Evolutionary conservation across 1,284 basidiomycete genomes (phyloP).

Genomic region (Moesziomyces antarcticus): DNA sequence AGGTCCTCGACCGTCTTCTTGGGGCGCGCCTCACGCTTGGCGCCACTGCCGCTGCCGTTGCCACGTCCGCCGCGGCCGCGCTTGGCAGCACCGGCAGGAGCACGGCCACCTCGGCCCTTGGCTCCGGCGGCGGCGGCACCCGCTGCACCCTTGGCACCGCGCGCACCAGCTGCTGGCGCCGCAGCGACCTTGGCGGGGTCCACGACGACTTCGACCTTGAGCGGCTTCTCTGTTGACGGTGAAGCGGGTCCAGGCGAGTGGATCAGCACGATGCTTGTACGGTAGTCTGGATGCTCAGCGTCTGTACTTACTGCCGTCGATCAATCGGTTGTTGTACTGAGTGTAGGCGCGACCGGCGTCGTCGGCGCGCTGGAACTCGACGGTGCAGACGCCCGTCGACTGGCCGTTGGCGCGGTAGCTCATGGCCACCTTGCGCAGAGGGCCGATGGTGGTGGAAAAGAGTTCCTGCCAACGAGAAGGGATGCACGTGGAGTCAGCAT

Average conservation of each 20-base stretch:
- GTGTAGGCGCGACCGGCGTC: constrained; percentile 91
- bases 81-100: constrained; percentile 29
- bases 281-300: neutral
- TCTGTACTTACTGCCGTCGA: constrained; percentile 88
- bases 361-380: constrained; percentile 86
- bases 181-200: constrained; percentile 77
- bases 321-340: constrained; percentile 97
- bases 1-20: constrained; percentile 73
- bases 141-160: constrained; percentile 28
- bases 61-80: constrained; percentile 72
- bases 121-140: constrained; percentile 32
- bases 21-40: constrained; percentile 68
- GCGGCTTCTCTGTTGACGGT: constrained; percentile 76
- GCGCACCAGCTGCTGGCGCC: constrained; percentile 26
- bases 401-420: constrained; percentile 86
- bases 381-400: constrained; percentile 88
- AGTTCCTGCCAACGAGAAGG: too few relatives aligned
- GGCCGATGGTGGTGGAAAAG: constrained; percentile 89
- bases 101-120: constrained; percentile 34
- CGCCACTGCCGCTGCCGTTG: constrained; percentile 70
- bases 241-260: constrained; percentile 45
- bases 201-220: constrained; percentile 97
- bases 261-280: too few relatives aligned
- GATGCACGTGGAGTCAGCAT: neutral
- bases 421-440: constrained; percentile 83